A percentile compares a stretch with the other conserved stretches of the same genome.
These are phyloP conservation scores for Apiospora marii DNA, from an alignment of 2,329 filamentous ascomycete genomes.

Conservation along the genomic window DNA sequence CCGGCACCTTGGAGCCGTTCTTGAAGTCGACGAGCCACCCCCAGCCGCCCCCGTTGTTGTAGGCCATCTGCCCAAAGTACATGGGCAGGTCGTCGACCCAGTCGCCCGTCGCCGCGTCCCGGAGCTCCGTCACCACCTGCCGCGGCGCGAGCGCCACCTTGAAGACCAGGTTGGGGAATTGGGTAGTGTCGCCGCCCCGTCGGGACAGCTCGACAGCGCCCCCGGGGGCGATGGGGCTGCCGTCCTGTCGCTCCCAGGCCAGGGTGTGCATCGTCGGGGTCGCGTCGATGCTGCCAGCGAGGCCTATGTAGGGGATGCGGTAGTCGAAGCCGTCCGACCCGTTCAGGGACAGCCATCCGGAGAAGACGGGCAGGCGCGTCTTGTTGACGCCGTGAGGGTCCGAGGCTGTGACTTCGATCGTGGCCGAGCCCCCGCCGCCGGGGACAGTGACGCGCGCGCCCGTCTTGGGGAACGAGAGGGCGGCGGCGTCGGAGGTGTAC, in stretches of 20 bases:
- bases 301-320: constrained; percentile 51
- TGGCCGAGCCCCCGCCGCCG: constrained; percentile 26
- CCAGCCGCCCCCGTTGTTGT: neutral
- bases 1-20: neutral
- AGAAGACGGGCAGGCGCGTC: constrained; percentile 50
- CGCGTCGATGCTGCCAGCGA: constrained; percentile 42
- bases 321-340: constrained; percentile 48
- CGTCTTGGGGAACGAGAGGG: constrained; percentile 27
- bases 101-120: neutral
- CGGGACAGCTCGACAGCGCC: neutral
- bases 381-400: constrained; percentile 41
- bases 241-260: neutral
- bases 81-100: neutral
- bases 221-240: neutral
- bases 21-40: neutral
- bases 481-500: constrained; percentile 23
- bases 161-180: neutral
- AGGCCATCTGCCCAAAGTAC: neutral
- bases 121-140: constrained; percentile 1
- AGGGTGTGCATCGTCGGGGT: constrained; percentile 22
- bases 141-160: neutral
- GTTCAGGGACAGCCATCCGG: constrained; percentile 51
- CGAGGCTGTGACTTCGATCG: constrained; percentile 34
- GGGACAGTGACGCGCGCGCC: constrained; percentile 31
- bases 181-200: no score